Percentiles rank a stretch among this genome's conserved stretches.
Evolutionary conservation across 2,329 filamentous ascomycete species (phyloP).

Genomic region (Diaporthe caulivora): DNA sequence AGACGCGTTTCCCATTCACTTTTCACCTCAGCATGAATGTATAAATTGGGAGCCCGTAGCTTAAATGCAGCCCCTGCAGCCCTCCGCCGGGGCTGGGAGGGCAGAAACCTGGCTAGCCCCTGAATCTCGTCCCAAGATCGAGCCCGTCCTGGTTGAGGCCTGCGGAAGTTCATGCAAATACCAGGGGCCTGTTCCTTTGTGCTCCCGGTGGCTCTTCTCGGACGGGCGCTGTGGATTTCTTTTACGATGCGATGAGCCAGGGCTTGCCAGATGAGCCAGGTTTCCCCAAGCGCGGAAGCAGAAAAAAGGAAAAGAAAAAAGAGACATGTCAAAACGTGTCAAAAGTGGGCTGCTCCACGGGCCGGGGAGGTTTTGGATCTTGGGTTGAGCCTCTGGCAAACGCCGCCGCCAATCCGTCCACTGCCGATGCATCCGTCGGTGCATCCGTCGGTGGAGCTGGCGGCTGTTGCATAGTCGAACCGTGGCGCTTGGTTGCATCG

Average conservation of each 20-base stretch:
- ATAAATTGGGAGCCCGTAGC: conserved; percentile 24
- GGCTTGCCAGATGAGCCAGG: conserved; percentile 9
- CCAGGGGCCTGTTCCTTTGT: not conserved
- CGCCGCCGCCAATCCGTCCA: not conserved
- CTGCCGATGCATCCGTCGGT: not conserved
- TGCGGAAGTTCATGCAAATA: conserved; percentile 20
- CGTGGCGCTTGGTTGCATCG: conserved; percentile 34
- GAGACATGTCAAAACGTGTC: conserved; percentile 20
- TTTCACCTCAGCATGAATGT: not conserved
- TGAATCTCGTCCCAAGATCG: conserved; percentile 9
- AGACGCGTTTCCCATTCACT: conserved; percentile 25
- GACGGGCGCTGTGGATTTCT: conserved; percentile 8
- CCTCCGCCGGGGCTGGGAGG: not conserved
- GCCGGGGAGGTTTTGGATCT: not conserved
- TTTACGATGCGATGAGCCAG: conserved; percentile 4
- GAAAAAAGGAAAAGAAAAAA: not conserved
- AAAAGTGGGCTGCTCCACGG: conserved; percentile 29
- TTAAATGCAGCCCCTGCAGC: conserved; percentile 23
- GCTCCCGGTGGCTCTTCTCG: conserved; percentile 1
- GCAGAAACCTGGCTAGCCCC: conserved; percentile 15
- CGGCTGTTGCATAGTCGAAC: conserved; percentile 16
- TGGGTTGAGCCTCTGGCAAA: not conserved
- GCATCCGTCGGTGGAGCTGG: not conserved
- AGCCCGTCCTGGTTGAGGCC: conserved; percentile 17
- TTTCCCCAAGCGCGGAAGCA: not conserved